A percentile compares a stretch with the other conserved stretches of the same genome.
Evolutionary conservation across 305 asterid species (phyloP).

Genomic region (Salvia sclarea): DNA sequence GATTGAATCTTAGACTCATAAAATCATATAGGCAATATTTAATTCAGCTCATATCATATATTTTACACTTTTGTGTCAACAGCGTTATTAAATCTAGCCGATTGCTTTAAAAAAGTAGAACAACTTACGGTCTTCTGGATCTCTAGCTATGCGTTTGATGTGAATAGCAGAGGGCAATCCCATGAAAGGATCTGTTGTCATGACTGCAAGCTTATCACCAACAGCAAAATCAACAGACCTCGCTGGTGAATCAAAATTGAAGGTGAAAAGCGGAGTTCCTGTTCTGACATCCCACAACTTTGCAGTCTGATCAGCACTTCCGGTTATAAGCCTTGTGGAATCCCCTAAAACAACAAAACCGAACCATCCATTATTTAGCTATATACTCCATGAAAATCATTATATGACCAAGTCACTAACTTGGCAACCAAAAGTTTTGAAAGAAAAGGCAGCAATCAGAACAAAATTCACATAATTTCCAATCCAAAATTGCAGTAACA

Average conservation of each 20-base stretch:
- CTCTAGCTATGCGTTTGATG: slow-evolving; percentile 62
- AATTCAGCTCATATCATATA: not conserved
- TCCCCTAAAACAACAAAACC: slow-evolving; percentile 55
- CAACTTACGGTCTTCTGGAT: slow-evolving; percentile 71
- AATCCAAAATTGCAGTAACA: not conserved
- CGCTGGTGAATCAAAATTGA: slow-evolving; percentile 77
- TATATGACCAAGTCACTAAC: not conserved
- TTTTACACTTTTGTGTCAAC: not conserved
- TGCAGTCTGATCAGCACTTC: slow-evolving; percentile 93
- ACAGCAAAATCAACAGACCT: slow-evolving; percentile 78
- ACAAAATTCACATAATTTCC: not conserved
- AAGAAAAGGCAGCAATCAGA: not conserved
- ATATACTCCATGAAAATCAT: not conserved
- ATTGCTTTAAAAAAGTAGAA: not conserved
- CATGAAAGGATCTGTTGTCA: slow-evolving; percentile 91
- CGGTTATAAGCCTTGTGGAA: slow-evolving; percentile 77
- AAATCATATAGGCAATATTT: not conserved
- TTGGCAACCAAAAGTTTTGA: not conserved
- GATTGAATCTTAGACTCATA: not conserved
- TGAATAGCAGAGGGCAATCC: slow-evolving; percentile 80
- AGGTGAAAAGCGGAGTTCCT: slow-evolving; percentile 65
- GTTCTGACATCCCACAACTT: slow-evolving; percentile 79
- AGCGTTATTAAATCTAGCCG: slow-evolving; percentile 6
- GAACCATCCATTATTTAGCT: not conserved
- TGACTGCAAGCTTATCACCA: slow-evolving; percentile 80